Percentiles rank a stretch among this genome's conserved stretches.
These are phyloP conservation scores for Penicillium canescens DNA, from an alignment of 495 filamentous ascomycete genomes.

Conservation along the genomic window DNA sequence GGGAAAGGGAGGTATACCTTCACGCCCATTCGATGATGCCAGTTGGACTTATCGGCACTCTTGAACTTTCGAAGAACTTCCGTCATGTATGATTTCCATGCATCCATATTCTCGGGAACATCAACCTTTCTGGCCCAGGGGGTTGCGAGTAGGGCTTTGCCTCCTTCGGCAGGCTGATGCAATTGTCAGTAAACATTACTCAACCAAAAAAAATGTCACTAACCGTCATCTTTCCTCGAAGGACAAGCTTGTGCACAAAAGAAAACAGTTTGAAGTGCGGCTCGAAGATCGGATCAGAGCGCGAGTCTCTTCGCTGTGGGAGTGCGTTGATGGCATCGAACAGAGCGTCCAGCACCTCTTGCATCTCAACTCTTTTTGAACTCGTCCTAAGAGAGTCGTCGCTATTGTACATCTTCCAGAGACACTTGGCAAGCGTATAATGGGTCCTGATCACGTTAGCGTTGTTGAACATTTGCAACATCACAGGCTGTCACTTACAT, in stretches of 20 bases:
- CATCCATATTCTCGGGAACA: slow-evolving; percentile 51
- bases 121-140: slow-evolving; percentile 56
- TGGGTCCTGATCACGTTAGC: slow-evolving; percentile 56
- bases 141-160: slow-evolving; percentile 53
- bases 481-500: slow-evolving; percentile 54
- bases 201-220: slow-evolving; percentile 9
- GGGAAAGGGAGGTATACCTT: slow-evolving; percentile 44
- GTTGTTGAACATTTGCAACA: background rate
- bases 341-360: slow-evolving; percentile 67
- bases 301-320: slow-evolving; percentile 76
- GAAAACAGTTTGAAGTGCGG: slow-evolving; percentile 96
- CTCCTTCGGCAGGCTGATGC: slow-evolving; percentile 46
- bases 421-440: slow-evolving; percentile 90
- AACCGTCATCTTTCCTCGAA: slow-evolving; percentile 32
- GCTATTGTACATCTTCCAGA: slow-evolving; percentile 89
- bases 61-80: slow-evolving; percentile 72
- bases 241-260: slow-evolving; percentile 79
- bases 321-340: slow-evolving; percentile 73
- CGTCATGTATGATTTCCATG: slow-evolving; percentile 77
- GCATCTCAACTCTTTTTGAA: slow-evolving; percentile 46
- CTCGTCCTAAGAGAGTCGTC: slow-evolving; percentile 50
- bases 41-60: slow-evolving; percentile 87
- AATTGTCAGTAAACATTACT: slow-evolving; percentile 9
- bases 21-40: slow-evolving; percentile 92
- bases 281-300: slow-evolving; percentile 84